A percentile compares a stretch with the other conserved stretches of the same genome.
Evolutionary conservation across 352 stramenopile species (phyloP).

Genomic region (Globisporangium paddicum): DNA sequence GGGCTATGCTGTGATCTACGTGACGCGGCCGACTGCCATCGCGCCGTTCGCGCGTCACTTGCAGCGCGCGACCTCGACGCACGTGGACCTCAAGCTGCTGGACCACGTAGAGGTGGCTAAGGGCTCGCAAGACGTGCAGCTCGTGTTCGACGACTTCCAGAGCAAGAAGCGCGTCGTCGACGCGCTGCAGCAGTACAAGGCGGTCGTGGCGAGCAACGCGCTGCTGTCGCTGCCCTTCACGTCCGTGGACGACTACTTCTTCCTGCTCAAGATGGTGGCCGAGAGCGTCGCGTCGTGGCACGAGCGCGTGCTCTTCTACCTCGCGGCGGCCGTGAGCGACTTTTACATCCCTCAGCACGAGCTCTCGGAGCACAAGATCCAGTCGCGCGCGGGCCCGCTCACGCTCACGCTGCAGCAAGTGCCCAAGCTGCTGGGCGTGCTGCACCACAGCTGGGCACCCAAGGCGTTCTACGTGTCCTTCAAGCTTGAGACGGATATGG

Average conservation of each 20-base stretch:
- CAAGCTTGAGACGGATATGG: constrained; percentile 98
- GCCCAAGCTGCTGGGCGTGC: constrained; percentile 94
- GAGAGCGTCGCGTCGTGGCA: constrained; percentile 52
- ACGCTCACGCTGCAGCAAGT: constrained; percentile 90
- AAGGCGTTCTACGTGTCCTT: constrained; percentile 96
- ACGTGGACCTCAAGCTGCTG: constrained; percentile 70
- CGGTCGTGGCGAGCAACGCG: constrained; percentile 28
- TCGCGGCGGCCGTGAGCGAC: constrained; percentile 97
- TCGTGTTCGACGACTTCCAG: constrained; percentile 28
- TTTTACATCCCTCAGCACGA: constrained; percentile 95
- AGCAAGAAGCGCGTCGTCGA: constrained; percentile 42
- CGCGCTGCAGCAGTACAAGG: constrained; percentile 47
- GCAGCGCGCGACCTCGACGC: constrained; percentile 40
- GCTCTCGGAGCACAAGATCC: constrained; percentile 96
- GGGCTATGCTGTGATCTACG: constrained; percentile 96
- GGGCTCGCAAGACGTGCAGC: constrained; percentile 25
- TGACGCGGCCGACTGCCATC: constrained; percentile 87
- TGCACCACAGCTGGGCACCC: constrained; percentile 92
- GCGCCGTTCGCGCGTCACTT: constrained; percentile 82
- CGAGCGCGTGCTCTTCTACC: constrained; percentile 87
- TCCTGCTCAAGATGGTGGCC: constrained; percentile 83
- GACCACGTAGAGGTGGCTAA: constrained; percentile 37
- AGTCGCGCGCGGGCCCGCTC: constrained; percentile 77
- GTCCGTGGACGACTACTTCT: constrained; percentile 97
- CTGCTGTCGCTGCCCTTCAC: constrained; percentile 92